A percentile compares a stretch with the other conserved stretches of the same genome.
Evolutionary conservation across 768 basidiomycete genomes (phyloP).

Genomic region (Tricholoma matsutake): DNA sequence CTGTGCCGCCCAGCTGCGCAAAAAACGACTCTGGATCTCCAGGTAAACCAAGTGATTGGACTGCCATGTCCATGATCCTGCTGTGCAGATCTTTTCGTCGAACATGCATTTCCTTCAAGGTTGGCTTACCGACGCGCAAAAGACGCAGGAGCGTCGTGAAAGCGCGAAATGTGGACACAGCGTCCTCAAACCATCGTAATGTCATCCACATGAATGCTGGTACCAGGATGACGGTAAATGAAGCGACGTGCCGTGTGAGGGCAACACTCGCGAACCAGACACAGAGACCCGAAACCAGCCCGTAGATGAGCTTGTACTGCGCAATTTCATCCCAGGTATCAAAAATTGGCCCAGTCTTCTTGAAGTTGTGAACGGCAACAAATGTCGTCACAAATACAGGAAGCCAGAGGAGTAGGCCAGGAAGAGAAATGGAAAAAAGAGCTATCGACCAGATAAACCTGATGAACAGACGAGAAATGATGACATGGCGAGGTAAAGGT

Average conservation of each 20-base stretch:
- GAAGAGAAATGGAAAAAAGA: constrained; percentile 63
- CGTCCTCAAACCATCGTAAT: constrained; percentile 85
- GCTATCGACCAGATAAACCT: constrained; percentile 61
- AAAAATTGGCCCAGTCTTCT: constrained; percentile 77
- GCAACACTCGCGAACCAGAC: constrained; percentile 59
- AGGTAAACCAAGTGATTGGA: constrained; percentile 57
- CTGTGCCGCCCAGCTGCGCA: constrained; percentile 49
- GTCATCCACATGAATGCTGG: constrained; percentile 88
- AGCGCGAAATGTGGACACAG: constrained; percentile 75
- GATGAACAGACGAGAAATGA: constrained; percentile 62
- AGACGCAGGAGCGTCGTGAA: constrained; percentile 59
- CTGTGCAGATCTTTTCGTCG: constrained; percentile 55
- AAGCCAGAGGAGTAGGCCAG: constrained; percentile 79
- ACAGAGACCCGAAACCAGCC: constrained; percentile 66
- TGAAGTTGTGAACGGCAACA: constrained; percentile 70
- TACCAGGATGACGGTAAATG: constrained; percentile 54
- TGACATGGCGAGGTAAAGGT: constrained; percentile 50
- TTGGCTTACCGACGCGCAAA: constrained; percentile 56
- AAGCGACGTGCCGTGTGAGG: constrained; percentile 60
- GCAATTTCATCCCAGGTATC: constrained; percentile 91
- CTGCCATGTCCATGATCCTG: constrained; percentile 67
- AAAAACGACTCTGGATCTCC: constrained; percentile 69
- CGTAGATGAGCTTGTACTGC: constrained; percentile 85
- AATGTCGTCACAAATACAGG: constrained; percentile 74
- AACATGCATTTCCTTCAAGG: constrained; percentile 51